Evolutionary conservation across 2,329 filamentous ascomycete genomes (phyloP).

Genomic region (Penicillium expansum): DNA sequence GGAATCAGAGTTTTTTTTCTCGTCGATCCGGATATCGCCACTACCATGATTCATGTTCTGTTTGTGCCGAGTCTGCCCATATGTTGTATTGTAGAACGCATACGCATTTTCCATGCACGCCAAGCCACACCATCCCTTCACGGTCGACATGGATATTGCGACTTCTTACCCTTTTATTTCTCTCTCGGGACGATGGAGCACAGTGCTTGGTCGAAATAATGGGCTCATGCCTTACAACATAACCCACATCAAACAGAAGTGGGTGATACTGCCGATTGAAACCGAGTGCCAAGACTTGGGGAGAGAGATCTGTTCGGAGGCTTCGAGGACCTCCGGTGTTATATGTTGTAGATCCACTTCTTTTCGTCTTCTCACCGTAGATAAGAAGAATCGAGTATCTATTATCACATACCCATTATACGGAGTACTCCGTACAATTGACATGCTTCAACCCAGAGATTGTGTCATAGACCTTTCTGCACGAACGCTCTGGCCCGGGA

Average conservation of each 20-base stretch:
- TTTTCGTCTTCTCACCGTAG: neutral
- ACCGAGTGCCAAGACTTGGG: neutral
- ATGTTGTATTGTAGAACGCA: neutral
- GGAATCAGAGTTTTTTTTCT: slow-evolving; percentile 5
- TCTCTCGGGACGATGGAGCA: neutral
- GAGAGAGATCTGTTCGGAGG: slow-evolving; percentile 1
- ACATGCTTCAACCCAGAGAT: too few species aligned
- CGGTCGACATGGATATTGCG: neutral
- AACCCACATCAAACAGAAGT: neutral
- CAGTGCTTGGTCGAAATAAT: neutral
- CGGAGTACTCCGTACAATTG: too few species aligned
- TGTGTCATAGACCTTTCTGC: neutral
- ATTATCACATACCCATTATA: neutral
- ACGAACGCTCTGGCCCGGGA: neutral
- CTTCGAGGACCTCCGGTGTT: neutral
- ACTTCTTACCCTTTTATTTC: neutral
- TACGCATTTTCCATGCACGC: slow-evolving; percentile 1
- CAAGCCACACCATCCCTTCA: neutral
- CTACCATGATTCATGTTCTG: neutral
- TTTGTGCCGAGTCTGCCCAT: neutral
- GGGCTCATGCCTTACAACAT: neutral
- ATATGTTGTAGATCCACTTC: neutral
- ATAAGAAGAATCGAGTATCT: neutral
- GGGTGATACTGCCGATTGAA: neutral
- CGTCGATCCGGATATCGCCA: slow-evolving; percentile 1